A percentile compares a stretch with the other conserved stretches of the same genome.
These are phyloP conservation scores for Leccinum angustisporum DNA, from an alignment of 1,284 basidiomycete species.

Conservation along the genomic window DNA sequence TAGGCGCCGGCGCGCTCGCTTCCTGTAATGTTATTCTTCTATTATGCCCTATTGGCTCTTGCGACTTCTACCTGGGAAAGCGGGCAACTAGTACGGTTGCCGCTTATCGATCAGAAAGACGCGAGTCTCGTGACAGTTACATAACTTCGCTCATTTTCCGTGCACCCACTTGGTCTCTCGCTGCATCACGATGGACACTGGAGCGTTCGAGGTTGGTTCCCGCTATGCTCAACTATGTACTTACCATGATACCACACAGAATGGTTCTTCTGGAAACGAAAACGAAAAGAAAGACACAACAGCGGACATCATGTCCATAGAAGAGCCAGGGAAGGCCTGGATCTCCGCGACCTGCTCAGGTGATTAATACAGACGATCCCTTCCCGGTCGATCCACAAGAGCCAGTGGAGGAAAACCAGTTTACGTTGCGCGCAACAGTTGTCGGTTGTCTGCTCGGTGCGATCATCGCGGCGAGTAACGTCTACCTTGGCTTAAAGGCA, in stretches of 20 bases:
- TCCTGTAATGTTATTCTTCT: background rate
- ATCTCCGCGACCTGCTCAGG: background rate
- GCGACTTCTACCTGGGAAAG: background rate
- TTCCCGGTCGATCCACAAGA: constrained; percentile 53
- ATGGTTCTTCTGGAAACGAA: constrained; percentile 1
- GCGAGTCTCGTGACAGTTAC: background rate
- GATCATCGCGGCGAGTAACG: constrained; percentile 62
- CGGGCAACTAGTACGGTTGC: background rate
- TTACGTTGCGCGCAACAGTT: constrained; percentile 56
- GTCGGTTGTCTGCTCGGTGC: constrained; percentile 49
- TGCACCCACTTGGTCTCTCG: background rate
- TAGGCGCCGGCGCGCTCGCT: too few relatives aligned
- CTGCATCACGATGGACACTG: constrained; percentile 1
- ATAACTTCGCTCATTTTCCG: background rate
- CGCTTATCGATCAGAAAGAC: constrained; percentile 1
- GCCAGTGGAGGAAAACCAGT: constrained; percentile 52
- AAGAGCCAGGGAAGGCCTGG: constrained; percentile 9
- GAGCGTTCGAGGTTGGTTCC: constrained; percentile 3
- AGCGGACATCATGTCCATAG: constrained; percentile 9
- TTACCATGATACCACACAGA: background rate
- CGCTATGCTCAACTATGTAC: background rate
- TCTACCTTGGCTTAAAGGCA: constrained; percentile 65
- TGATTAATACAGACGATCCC: constrained; percentile 34
- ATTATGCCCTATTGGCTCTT: background rate
- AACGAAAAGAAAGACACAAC: background rate